These are phyloP conservation scores for Avena eriantha DNA, from an alignment of 176 grass and related monocot genomes.

Conservation along the genomic window DNA sequence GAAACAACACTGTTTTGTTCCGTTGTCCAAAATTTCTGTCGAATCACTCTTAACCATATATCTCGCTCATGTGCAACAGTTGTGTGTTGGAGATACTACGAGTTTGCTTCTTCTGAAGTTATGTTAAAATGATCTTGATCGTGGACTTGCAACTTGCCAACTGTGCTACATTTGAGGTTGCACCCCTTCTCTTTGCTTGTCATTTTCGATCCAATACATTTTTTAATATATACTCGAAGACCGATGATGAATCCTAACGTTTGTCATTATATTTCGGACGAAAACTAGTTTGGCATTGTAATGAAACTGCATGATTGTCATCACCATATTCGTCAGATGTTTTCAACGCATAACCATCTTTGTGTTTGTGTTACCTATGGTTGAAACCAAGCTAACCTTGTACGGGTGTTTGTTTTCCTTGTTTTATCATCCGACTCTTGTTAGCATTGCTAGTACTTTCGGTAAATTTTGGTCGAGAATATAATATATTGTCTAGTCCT, in stretches of 20 bases:
- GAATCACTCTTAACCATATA: background rate
- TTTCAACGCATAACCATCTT: background rate
- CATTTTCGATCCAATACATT: background rate
- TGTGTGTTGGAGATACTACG: background rate
- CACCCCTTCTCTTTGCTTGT: background rate
- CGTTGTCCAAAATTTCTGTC: background rate
- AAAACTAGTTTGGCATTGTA: background rate
- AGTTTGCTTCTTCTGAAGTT: conserved; percentile 13
- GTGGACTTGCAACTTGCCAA: conserved; percentile 35
- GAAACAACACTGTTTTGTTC: conserved; percentile 36
- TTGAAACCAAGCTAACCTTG: too few species aligned
- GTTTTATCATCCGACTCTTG: too few species aligned
- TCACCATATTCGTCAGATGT: background rate
- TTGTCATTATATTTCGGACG: background rate
- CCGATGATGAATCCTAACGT: background rate
- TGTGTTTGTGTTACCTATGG: too few species aligned
- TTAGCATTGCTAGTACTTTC: too few species aligned
- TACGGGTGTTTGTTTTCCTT: too few species aligned
- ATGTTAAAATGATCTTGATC: conserved; percentile 12
- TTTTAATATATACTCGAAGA: background rate
- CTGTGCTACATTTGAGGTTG: background rate
- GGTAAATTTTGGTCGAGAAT: too few species aligned
- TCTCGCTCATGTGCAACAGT: background rate
- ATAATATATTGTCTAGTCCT: too few species aligned
- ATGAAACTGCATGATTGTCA: background rate